phyloP scores from a whole-genome alignment of 805 yeast species.

The Ogataea chonburiensis region DNA sequence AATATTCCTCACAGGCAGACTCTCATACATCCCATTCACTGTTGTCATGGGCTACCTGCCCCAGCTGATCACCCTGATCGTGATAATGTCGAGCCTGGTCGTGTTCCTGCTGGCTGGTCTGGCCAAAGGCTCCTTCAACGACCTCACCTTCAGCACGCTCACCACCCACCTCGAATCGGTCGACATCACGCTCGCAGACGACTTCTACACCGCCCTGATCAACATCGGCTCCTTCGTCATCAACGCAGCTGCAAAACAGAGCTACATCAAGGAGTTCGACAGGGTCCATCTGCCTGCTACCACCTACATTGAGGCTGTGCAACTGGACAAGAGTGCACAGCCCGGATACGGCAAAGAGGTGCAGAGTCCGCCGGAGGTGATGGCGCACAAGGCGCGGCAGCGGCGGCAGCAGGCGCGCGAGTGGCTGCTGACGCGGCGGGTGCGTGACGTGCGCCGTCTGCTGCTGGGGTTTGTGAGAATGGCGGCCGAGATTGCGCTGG shows the following conservation, averaged over 20 bases:
- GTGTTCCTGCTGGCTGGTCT: constrained; percentile 60
- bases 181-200: constrained; percentile 50
- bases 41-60: constrained; percentile 64
- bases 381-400: constrained; percentile 15
- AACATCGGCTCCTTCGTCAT: constrained; percentile 62
- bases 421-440: constrained; percentile 23
- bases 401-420: constrained; percentile 8
- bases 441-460: constrained; percentile 10
- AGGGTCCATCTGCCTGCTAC: constrained; percentile 44
- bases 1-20: constrained; percentile 40
- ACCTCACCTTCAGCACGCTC: constrained; percentile 35
- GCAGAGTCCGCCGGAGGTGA: constrained; percentile 29
- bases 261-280: constrained; percentile 60
- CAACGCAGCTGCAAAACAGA: constrained; percentile 64
- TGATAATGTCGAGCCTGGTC: constrained; percentile 49
- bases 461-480: constrained; percentile 6
- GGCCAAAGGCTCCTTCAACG: constrained; percentile 42
- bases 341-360: constrained; percentile 30
- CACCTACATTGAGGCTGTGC: no score
- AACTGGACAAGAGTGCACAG: constrained; percentile 36
- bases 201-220: constrained; percentile 61
- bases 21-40: constrained; percentile 51
- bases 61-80: constrained; percentile 52
- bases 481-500: background rate
- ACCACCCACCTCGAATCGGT: constrained; percentile 35